A percentile compares a stretch with the other conserved stretches of the same genome.
Evolutionary conservation across 148 eudicot genomes (phyloP).

Genomic region (Agrostemma githago): DNA sequence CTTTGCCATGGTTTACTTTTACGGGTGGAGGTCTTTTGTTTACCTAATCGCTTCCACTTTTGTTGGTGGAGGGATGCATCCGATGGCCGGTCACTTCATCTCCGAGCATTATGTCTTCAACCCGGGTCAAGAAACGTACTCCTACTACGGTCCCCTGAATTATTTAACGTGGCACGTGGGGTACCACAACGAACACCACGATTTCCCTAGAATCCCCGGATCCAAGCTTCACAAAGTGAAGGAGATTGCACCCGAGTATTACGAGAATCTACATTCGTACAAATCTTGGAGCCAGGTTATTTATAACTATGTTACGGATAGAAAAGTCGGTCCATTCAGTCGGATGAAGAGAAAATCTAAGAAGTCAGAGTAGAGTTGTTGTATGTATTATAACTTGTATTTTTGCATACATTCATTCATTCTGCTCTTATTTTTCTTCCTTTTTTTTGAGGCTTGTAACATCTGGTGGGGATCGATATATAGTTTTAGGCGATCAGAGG

Average conservation of each 20-base stretch:
- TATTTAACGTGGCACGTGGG: slow-evolving; percentile 90
- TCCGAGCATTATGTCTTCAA: slow-evolving; percentile 89
- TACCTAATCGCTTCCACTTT: slow-evolving; percentile 78
- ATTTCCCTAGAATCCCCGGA: slow-evolving; percentile 89
- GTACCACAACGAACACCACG: slow-evolving; percentile 94
- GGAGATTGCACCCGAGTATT: slow-evolving; percentile 90
- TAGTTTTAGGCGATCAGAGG: slow-evolving; percentile 17
- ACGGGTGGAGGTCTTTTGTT: slow-evolving; percentile 68
- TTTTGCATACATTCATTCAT: neutral
- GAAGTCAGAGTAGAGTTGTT: slow-evolving; percentile 45
- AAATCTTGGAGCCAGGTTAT: slow-evolving; percentile 93
- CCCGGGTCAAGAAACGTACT: slow-evolving; percentile 79
- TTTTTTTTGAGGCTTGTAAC: slow-evolving; percentile 22
- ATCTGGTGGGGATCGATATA: slow-evolving; percentile 16
- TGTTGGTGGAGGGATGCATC: slow-evolving; percentile 95
- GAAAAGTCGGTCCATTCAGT: slow-evolving; percentile 71
- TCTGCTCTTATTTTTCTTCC: slow-evolving; percentile 5
- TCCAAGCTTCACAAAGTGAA: slow-evolving; percentile 75
- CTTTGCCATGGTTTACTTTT: slow-evolving; percentile 56
- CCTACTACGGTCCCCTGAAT: slow-evolving; percentile 84
- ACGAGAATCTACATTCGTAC: slow-evolving; percentile 55
- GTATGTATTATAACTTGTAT: neutral
- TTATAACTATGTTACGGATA: slow-evolving; percentile 72
- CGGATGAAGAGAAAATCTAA: slow-evolving; percentile 69
- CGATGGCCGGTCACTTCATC: slow-evolving; percentile 94